phyloP scores from a whole-genome alignment of 495 filamentous ascomycete genomes.

The Xeromyces bisporus region DNA sequence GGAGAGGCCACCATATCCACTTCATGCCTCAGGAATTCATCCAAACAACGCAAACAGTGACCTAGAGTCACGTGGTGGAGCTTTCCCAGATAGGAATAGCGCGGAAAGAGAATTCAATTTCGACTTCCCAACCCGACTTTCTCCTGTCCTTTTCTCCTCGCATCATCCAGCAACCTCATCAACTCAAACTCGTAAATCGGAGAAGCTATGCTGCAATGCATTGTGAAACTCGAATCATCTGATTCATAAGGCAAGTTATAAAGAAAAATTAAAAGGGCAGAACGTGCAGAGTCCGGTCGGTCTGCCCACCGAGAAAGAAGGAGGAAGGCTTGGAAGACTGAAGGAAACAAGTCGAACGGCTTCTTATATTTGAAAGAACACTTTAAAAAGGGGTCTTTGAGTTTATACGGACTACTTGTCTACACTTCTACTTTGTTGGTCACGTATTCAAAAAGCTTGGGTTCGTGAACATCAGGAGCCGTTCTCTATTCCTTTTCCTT shows the following conservation, averaged over 20 bases:
- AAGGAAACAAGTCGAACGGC: constrained; percentile 4
- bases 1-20: no score
- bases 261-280: constrained; percentile 4
- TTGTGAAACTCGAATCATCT: constrained; percentile 20
- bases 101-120: no score
- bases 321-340: constrained; percentile 7
- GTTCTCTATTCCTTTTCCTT: constrained; percentile 2
- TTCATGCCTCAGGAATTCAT: no score
- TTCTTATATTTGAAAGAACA: no score
- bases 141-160: not conserved
- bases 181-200: constrained; percentile 25
- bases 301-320: constrained; percentile 3
- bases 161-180: not conserved
- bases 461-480: constrained; percentile 8
- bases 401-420: constrained; percentile 5
- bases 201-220: constrained; percentile 22
- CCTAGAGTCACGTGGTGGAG: not conserved
- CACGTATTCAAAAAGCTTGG: constrained; percentile 11
- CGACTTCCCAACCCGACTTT: no score
- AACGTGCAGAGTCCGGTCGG: constrained; percentile 4
- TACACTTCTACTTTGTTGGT: constrained; percentile 11
- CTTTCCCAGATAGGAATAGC: not conserved
- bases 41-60: no score
- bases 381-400: constrained; percentile 4
- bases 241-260: constrained; percentile 16